Evolutionary conservation across 352 stramenopile species (phyloP).

Genomic region (Pythium rishiriense): DNA sequence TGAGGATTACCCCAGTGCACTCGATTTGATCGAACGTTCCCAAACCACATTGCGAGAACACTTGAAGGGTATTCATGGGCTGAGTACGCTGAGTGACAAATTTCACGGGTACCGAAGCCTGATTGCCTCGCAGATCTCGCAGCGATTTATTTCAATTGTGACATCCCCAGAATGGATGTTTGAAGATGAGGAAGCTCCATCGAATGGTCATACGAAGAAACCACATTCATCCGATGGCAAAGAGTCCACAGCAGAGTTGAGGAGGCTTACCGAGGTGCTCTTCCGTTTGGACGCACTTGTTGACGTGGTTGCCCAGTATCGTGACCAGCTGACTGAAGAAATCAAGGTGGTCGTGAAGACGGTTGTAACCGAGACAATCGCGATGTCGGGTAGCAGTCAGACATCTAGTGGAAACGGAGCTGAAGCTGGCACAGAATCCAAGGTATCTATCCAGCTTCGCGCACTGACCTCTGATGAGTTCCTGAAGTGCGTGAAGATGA

Average conservation of each 20-base stretch:
- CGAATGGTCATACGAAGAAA: not conserved
- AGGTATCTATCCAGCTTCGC: slow-evolving; percentile 80
- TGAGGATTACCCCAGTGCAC: slow-evolving; percentile 76
- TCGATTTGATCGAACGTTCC: slow-evolving; percentile 78
- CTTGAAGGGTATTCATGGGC: slow-evolving; percentile 75
- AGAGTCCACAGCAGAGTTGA: slow-evolving; percentile 45
- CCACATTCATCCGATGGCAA: slow-evolving; percentile 25
- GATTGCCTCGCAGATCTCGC: slow-evolving; percentile 76
- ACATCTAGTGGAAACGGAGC: slow-evolving; percentile 19
- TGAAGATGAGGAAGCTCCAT: slow-evolving; percentile 44
- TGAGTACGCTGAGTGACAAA: slow-evolving; percentile 75
- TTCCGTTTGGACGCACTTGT: slow-evolving; percentile 74
- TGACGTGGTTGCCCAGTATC: slow-evolving; percentile 74
- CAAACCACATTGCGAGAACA: slow-evolving; percentile 67
- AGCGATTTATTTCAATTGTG: slow-evolving; percentile 77
- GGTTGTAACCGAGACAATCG: slow-evolving; percentile 87
- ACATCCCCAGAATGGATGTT: slow-evolving; percentile 86
- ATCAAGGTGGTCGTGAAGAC: slow-evolving; percentile 88
- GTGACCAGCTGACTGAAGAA: slow-evolving; percentile 82
- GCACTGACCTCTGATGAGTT: slow-evolving; percentile 84
- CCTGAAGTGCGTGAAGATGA: slow-evolving; percentile 87
- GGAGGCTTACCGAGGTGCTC: slow-evolving; percentile 62
- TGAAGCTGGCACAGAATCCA: slow-evolving; percentile 51
- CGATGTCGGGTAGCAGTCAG: slow-evolving; percentile 56
- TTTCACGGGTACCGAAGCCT: slow-evolving; percentile 70